Percentiles rank a stretch among this genome's conserved stretches.
Conservation (phyloP, 148 eudicot genomes). For the Simmondsia chinensis region DNA sequence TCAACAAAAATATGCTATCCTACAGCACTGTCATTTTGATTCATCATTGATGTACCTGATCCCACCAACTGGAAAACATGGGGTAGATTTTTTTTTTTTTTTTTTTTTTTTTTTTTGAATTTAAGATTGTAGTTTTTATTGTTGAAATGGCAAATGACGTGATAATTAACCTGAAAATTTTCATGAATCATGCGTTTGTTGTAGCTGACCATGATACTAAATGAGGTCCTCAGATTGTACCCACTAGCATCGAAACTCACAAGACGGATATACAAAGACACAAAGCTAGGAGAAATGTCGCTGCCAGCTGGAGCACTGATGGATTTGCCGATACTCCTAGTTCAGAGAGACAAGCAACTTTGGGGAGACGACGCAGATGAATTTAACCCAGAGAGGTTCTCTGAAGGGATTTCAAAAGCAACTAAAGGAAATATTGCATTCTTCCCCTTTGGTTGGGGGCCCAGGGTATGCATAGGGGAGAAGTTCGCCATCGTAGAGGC, state of each 20-base stretch:
- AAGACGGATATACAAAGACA: slow-evolving; percentile 8
- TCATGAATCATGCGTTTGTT: background rate
- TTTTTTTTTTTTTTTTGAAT: too few relatives aligned
- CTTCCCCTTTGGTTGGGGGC: slow-evolving; percentile 50
- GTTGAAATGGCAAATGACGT: background rate
- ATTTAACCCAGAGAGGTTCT: slow-evolving; percentile 52
- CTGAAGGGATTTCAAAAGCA: slow-evolving; percentile 41
- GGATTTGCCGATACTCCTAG: slow-evolving; percentile 14
- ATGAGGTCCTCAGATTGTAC: slow-evolving; percentile 45
- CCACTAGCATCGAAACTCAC: slow-evolving; percentile 12
- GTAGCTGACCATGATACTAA: slow-evolving; percentile 44
- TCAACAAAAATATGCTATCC: too few relatives aligned
- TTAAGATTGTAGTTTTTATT: too few relatives aligned
- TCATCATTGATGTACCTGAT: too few relatives aligned
- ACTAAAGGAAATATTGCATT: slow-evolving; percentile 21
- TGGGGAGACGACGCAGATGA: slow-evolving; percentile 56
- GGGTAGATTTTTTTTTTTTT: too few relatives aligned
- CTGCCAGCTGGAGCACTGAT: slow-evolving; percentile 26
- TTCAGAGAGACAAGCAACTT: slow-evolving; percentile 27
- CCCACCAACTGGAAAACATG: too few relatives aligned
- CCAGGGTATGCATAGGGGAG: slow-evolving; percentile 44
- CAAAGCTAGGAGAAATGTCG: slow-evolving; percentile 25
- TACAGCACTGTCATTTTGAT: too few relatives aligned
- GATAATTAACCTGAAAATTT: background rate
- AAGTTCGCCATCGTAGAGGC: slow-evolving; percentile 42